Percentiles rank a stretch among this genome's conserved stretches.
phyloP scores from a whole-genome alignment of 2,329 filamentous ascomycete species.

The Beauveria scarabaeidicola region DNA sequence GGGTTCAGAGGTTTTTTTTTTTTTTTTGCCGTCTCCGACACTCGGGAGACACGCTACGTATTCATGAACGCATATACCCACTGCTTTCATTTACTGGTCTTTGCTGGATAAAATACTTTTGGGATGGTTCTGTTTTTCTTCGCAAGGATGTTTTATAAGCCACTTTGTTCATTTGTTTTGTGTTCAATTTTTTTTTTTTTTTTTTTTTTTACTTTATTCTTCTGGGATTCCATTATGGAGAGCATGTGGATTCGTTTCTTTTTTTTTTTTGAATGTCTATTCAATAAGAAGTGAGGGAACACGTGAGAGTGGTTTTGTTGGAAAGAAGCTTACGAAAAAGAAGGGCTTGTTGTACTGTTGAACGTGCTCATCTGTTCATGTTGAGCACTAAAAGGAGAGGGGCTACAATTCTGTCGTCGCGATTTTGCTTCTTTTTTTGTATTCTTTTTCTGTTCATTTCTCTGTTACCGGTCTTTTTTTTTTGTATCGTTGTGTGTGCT shows the following conservation, averaged over 20 bases:
- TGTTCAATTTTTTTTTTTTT: slow-evolving; percentile 12
- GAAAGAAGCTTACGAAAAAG: slow-evolving; percentile 1
- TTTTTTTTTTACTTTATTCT: slow-evolving; percentile 11
- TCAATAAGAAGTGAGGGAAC: not conserved
- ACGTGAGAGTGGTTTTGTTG: not conserved
- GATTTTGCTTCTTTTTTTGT: not conserved
- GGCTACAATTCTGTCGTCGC: not conserved
- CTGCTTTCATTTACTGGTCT: slow-evolving; percentile 13
- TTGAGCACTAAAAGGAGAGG: not conserved
- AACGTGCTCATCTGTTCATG: not conserved
- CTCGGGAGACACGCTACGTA: slow-evolving; percentile 16
- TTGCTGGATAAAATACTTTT: slow-evolving; percentile 10
- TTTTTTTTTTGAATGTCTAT: slow-evolving; percentile 11
- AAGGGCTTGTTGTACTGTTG: not conserved
- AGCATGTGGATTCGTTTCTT: slow-evolving; percentile 1
- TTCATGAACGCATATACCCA: slow-evolving; percentile 27
- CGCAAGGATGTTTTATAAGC: not conserved
- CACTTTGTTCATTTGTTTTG: not conserved
- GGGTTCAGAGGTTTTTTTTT: not conserved
- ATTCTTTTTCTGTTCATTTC: not conserved
- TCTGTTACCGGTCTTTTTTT: not conserved
- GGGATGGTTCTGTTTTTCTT: slow-evolving; percentile 9
- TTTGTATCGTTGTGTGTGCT: not conserved
- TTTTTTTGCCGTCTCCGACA: not conserved
- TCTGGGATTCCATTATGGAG: not conserved